Evolutionary conservation across 148 eudicot genomes (phyloP).

Genomic region (Talinum fruticosum): DNA sequence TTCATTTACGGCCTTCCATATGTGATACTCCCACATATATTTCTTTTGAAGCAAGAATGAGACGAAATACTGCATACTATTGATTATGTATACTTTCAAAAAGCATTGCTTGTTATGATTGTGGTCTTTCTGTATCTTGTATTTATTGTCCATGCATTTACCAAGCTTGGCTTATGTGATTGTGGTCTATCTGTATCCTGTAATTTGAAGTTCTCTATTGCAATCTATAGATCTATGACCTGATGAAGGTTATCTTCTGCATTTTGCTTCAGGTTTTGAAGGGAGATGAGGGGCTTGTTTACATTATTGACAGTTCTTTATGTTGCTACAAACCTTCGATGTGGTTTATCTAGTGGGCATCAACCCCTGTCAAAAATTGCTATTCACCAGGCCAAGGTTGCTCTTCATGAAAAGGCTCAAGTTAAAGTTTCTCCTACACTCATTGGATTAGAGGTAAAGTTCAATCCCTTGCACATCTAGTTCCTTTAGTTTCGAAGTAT

Average conservation of each 20-base stretch:
- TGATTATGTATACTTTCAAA: neutral
- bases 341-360: slow-evolving; percentile 48
- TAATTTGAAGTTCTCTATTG: neutral
- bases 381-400: slow-evolving; percentile 49
- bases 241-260: neutral
- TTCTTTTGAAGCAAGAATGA: neutral
- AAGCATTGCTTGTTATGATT: neutral
- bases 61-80: neutral
- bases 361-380: slow-evolving; percentile 76
- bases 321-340: slow-evolving; percentile 30
- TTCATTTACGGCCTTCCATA: neutral
- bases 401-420: slow-evolving; percentile 48
- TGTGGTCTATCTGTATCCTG: neutral
- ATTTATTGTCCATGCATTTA: neutral
- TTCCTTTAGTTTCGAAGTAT: neutral
- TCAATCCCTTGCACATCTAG: neutral
- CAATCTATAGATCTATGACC: neutral
- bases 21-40: neutral
- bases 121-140: neutral
- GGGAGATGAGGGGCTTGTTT: slow-evolving; percentile 23
- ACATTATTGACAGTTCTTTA: slow-evolving; percentile 35
- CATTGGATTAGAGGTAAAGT: slow-evolving; percentile 63
- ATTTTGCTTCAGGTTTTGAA: slow-evolving; percentile 15
- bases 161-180: neutral
- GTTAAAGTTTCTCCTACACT: slow-evolving; percentile 64